A percentile compares a stretch with the other conserved stretches of the same genome.
phyloP scores from a whole-genome alignment of 805 yeast genomes.

The Cyberlindnera misumaiensis region DNA sequence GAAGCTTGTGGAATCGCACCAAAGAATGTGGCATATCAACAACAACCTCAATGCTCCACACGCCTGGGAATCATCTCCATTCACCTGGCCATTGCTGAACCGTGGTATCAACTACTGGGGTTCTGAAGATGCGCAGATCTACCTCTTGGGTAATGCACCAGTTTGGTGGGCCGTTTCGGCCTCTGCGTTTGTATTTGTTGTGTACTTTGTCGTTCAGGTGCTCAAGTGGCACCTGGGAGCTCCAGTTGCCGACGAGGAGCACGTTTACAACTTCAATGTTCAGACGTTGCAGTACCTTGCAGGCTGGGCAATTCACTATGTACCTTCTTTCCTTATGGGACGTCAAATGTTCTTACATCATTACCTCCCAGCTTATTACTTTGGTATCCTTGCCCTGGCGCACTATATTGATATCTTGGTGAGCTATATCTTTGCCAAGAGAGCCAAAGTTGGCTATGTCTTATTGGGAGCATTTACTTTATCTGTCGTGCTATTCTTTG shows the following conservation, averaged over 20 bases:
- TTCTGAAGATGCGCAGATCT: slow-evolving; percentile 51
- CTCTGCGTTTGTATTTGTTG: slow-evolving; percentile 41
- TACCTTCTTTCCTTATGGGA: slow-evolving; percentile 80
- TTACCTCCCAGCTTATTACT: slow-evolving; percentile 87
- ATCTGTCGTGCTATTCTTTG: slow-evolving; percentile 47
- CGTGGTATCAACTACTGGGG: slow-evolving; percentile 85
- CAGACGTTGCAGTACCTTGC: slow-evolving; percentile 54
- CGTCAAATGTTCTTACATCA: slow-evolving; percentile 93
- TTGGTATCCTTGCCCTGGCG: slow-evolving; percentile 73
- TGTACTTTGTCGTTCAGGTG: slow-evolving; percentile 37
- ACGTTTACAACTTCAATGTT: slow-evolving; percentile 56
- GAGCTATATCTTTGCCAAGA: slow-evolving; percentile 37
- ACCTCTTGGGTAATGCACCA: slow-evolving; percentile 72
- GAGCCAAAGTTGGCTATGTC: slow-evolving; percentile 33
- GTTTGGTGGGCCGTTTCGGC: slow-evolving; percentile 69
- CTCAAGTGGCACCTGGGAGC: slow-evolving; percentile 64
- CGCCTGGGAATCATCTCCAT: slow-evolving; percentile 64
- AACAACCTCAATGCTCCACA: slow-evolving; percentile 63
- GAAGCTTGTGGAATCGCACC: slow-evolving; percentile 60
- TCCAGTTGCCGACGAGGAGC: slow-evolving; percentile 40
- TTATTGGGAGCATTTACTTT: slow-evolving; percentile 43
- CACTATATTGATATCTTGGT: slow-evolving; percentile 52
- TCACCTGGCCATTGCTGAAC: slow-evolving; percentile 63
- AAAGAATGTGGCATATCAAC: slow-evolving; percentile 74
- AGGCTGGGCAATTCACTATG: slow-evolving; percentile 69